phyloP scores from a whole-genome alignment of 2,329 filamentous ascomycete species.

The Furcasterigmium sp. region DNA sequence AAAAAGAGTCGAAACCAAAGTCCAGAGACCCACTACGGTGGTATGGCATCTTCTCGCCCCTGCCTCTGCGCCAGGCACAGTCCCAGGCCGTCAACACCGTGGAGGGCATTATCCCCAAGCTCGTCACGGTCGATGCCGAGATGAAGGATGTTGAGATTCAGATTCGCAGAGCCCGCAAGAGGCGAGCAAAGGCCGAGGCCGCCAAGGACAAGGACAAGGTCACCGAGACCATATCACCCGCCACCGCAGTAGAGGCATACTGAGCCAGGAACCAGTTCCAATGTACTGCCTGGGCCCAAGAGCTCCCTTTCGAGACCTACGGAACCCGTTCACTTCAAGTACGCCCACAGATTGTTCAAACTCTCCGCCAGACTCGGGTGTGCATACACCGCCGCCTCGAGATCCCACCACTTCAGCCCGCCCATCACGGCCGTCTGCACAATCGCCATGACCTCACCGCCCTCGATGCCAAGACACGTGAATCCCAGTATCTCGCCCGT shows the following conservation, averaged over 20 bases:
- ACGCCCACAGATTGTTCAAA: slow-evolving; percentile 44
- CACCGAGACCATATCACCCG: background rate
- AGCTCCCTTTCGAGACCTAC: slow-evolving; percentile 2
- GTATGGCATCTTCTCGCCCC: slow-evolving; percentile 51
- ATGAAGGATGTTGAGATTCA: slow-evolving; percentile 65
- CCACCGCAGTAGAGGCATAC: background rate
- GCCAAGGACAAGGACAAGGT: slow-evolving; percentile 21
- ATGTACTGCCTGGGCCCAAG: too few relatives aligned
- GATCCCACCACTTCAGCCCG: slow-evolving; percentile 33
- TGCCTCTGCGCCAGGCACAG: slow-evolving; percentile 54
- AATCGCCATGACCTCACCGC: slow-evolving; percentile 47
- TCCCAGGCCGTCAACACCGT: slow-evolving; percentile 49
- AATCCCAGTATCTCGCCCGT: slow-evolving; percentile 46
- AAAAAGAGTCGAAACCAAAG: background rate
- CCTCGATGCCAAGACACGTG: slow-evolving; percentile 44
- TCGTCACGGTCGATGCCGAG: slow-evolving; percentile 52
- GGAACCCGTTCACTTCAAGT: slow-evolving; percentile 32
- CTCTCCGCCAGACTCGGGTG: slow-evolving; percentile 46
- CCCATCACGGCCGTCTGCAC: slow-evolving; percentile 50
- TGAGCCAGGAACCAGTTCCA: too few relatives aligned
- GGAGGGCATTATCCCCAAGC: slow-evolving; percentile 48
- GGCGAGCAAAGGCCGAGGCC: slow-evolving; percentile 40
- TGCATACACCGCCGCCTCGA: slow-evolving; percentile 42
- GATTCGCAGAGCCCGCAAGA: slow-evolving; percentile 57
- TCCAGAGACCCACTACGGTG: slow-evolving; percentile 51